Evolutionary conservation across 2,329 filamentous ascomycete genomes (phyloP), one percentile per base, ranked within the genome.

Genomic region (Penicillium brasilianum): DNA sequence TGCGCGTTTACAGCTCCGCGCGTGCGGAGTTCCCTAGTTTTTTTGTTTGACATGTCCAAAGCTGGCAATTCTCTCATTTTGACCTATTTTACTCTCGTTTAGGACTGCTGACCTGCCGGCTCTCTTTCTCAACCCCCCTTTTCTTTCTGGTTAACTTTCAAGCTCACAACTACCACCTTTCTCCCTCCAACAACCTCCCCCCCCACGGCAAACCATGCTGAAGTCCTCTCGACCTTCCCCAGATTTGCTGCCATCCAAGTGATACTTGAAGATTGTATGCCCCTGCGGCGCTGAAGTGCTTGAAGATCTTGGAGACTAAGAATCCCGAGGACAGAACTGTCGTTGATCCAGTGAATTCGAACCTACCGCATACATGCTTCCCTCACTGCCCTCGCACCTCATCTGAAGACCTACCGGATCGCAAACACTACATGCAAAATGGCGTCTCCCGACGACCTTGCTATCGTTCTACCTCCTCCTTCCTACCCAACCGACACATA

Each of bases 381-480:
- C 14, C n/a, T 43, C 36, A n/a, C 25, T 2, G 13, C 37, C 22
- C 32, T 18, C 37, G 13, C 22, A 2, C 34, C 2, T 25, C 20
- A 43, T 30, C 16, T 41, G 51, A 54, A 30, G 8, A 20, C 22
- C 37, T 18, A 16, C 36, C 16, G 30, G 39, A 9, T 7, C 20
- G 25, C 36, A 16, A 30, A 18, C 11, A 41, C 16, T 30, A 13
- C n/a, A 8, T 13, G 37, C 36, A n/a, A 20, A 9, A 54, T 44
- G 44, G 52, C 32, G 8, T 18, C 41, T 20, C 16, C 37, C 20
- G 20, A n/a, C 22, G 60, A 58, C 1, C 13, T 72, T 32, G 55
- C 66, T 5, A 58, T 72, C 32, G 55, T 70, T 9, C 53, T 65
- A 6, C 63, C 67, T 20, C 64, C 66, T 44, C 69, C 70, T 0